Conservation (phyloP, 176 grass and related monocot species). For the Olyra latifolia region DNA sequence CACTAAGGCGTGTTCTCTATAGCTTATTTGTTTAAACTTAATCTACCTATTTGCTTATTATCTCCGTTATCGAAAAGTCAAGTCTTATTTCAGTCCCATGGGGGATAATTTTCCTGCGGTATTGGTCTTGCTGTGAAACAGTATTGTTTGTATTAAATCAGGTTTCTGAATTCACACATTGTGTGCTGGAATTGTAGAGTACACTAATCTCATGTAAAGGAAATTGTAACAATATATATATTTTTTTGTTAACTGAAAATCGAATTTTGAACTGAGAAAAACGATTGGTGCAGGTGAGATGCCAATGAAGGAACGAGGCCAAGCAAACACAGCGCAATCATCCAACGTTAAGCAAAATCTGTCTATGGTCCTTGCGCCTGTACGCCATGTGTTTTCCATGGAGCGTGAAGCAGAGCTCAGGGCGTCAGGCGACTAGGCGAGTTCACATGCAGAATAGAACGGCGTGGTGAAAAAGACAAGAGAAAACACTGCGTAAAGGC, state of each 20-base stretch:
- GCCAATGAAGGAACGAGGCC: background rate
- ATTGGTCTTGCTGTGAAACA: background rate
- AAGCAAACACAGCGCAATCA: background rate
- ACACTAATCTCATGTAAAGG: background rate
- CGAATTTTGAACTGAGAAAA: too few species aligned
- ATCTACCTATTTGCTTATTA: too few species aligned
- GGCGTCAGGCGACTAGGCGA: background rate
- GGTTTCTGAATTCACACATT: background rate
- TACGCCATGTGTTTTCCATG: background rate
- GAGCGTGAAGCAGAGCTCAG: background rate
- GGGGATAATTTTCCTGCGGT: background rate
- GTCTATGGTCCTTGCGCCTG: background rate
- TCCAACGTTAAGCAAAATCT: background rate
- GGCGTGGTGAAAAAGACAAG: background rate
- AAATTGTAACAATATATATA: background rate
- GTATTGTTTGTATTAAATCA: background rate
- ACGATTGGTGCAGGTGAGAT: background rate
- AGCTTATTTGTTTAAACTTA: too few species aligned
- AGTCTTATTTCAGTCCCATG: too few species aligned
- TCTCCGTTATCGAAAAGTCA: too few species aligned
- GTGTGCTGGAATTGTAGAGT: background rate
- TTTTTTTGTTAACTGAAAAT: too few species aligned
- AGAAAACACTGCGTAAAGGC: background rate
- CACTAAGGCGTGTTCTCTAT: too few species aligned
- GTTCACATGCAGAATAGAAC: conserved; percentile 28